A percentile compares a stretch with the other conserved stretches of the same genome.
phyloP scores from a whole-genome alignment of 495 filamentous ascomycete species.

The Penicillium flavigenum region DNA sequence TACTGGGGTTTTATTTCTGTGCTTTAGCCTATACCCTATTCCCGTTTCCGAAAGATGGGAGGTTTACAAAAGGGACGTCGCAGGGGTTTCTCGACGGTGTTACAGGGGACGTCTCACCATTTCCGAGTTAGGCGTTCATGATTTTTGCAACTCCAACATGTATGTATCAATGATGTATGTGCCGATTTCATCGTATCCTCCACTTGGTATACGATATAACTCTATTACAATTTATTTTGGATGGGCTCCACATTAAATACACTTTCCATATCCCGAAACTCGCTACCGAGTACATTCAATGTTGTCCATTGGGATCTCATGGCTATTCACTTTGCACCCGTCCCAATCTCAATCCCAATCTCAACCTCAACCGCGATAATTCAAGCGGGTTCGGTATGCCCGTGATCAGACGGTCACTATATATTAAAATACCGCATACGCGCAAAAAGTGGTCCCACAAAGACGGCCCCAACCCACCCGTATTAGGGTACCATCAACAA shows the following conservation, averaged over 20 bases:
- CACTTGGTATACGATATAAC: background rate
- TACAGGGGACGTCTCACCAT: constrained; percentile 6
- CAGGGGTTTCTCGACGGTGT: constrained; percentile 5
- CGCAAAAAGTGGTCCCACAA: no score
- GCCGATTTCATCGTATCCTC: background rate
- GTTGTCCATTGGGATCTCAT: background rate
- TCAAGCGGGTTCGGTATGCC: constrained; percentile 1
- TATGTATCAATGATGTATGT: background rate
- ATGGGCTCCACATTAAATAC: background rate
- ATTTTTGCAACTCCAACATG: background rate
- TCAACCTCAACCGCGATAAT: background rate
- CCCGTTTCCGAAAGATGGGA: no score
- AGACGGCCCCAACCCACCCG: no score
- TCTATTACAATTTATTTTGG: background rate
- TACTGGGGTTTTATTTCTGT: background rate
- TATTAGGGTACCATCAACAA: background rate
- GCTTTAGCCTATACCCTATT: background rate
- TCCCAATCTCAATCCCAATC: constrained; percentile 5
- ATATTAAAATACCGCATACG: no score
- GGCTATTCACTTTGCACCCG: background rate
- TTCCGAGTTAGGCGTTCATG: background rate
- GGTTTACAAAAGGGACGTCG: background rate
- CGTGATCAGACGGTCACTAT: background rate
- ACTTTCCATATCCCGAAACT: background rate
- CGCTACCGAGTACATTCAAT: background rate